Conservation (phyloP, 2,329 filamentous ascomycete genomes). For the Microascus cirrosus region DNA sequence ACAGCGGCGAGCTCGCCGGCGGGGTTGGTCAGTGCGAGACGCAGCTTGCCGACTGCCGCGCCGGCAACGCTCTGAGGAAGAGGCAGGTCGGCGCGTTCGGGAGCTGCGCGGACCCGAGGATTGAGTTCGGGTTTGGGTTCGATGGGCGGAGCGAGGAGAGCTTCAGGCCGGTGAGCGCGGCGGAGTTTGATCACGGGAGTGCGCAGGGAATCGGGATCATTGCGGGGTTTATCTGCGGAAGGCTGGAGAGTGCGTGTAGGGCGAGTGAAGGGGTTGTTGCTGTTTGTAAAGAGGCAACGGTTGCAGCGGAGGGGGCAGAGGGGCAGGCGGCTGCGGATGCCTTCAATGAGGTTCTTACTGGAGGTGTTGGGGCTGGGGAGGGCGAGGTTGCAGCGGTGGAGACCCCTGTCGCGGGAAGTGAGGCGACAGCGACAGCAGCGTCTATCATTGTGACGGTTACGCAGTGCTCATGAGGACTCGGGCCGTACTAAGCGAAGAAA, state of each 20-base stretch:
- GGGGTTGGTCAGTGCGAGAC: conserved; percentile 22
- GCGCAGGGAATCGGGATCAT: conserved; percentile 27
- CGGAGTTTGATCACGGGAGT: conserved; percentile 40
- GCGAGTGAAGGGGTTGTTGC: conserved; percentile 10
- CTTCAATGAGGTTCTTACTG: conserved; percentile 11
- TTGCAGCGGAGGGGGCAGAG: conserved; percentile 11
- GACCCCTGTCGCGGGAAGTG: neutral
- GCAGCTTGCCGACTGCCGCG: conserved; percentile 26
- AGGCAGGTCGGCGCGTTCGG: conserved; percentile 21
- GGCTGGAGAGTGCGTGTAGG: conserved; percentile 20
- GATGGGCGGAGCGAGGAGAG: conserved; percentile 33
- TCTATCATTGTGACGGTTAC: neutral
- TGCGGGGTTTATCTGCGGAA: conserved; percentile 33
- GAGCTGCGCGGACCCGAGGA: conserved; percentile 32
- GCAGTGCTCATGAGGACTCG: conserved; percentile 1
- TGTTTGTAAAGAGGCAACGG: conserved; percentile 9
- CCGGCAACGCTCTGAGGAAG: conserved; percentile 7
- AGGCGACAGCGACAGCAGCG: neutral
- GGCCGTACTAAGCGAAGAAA: neutral
- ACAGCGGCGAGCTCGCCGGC: conserved; percentile 25
- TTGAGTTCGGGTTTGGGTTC: conserved; percentile 34
- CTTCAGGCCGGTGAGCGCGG: conserved; percentile 25
- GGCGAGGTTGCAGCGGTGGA: neutral
- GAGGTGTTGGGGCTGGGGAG: neutral
- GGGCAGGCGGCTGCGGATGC: conserved; percentile 14